These are phyloP conservation scores for Hibiscus trionum DNA, from an alignment of 345 rosid species.

Conservation along the genomic window DNA sequence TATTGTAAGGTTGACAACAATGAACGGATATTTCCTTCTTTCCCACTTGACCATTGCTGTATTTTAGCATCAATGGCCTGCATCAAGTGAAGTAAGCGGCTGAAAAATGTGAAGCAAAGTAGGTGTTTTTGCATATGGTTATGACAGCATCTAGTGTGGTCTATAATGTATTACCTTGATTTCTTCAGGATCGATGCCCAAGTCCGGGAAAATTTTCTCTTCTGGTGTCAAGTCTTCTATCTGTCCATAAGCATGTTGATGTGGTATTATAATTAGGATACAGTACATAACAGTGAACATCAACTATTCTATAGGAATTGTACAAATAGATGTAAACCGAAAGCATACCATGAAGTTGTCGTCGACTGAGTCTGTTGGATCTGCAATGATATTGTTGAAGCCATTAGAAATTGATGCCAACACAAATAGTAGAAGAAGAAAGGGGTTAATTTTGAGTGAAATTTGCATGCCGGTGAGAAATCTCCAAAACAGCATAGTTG, in stretches of 20 bases:
- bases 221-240: conserved; percentile 49
- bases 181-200: conserved; percentile 30
- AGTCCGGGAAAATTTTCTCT: conserved; percentile 24
- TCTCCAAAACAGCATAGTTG: neutral
- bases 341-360: conserved; percentile 34
- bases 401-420: conserved; percentile 23
- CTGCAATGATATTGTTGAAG: conserved; percentile 27
- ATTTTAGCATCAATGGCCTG: conserved; percentile 65
- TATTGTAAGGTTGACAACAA: conserved; percentile 80
- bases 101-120: neutral
- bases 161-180: conserved; percentile 33
- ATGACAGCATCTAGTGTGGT: neutral
- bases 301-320: neutral
- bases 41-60: conserved; percentile 69
- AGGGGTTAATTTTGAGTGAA: too few relatives aligned
- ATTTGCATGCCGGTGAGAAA: too few relatives aligned
- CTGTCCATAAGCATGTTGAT: conserved; percentile 20
- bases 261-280: neutral
- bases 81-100: conserved; percentile 11
- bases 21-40: conserved; percentile 82
- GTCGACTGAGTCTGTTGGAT: conserved; percentile 41
- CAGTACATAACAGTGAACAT: neutral
- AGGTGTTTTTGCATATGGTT: neutral
- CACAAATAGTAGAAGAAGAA: neutral
- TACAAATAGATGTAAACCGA: neutral